phyloP scores from a whole-genome alignment of 2,329 filamentous ascomycete species.

The Botrytis medusae region DNA sequence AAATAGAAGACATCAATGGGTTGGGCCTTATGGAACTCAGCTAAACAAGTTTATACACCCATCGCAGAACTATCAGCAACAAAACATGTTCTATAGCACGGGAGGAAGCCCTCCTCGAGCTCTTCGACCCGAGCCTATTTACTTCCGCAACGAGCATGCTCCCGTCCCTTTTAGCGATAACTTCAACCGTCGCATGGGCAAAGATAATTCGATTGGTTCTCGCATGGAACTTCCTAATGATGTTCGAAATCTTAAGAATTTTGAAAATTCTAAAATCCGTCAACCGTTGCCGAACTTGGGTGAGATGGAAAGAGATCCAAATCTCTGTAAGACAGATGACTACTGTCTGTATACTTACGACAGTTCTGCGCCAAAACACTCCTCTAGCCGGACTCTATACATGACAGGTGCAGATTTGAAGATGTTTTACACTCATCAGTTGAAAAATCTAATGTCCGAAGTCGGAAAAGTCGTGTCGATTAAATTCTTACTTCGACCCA shows the following conservation, averaged over 20 bases:
- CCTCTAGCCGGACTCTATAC: constrained; percentile 24
- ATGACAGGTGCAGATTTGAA: constrained; percentile 22
- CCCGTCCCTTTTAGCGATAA: not conserved
- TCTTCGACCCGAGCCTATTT: constrained; percentile 16
- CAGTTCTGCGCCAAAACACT: not conserved
- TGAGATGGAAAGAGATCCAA: constrained; percentile 13
- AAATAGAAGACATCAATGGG: not conserved
- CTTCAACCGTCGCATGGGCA: not conserved
- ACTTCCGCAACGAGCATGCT: constrained; percentile 20
- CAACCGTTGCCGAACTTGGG: not conserved
- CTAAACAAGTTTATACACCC: not conserved
- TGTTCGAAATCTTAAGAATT: not conserved
- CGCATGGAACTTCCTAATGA: constrained; percentile 18
- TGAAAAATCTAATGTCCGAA: constrained; percentile 29
- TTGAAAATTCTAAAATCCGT: not conserved
- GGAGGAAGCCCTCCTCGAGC: constrained; percentile 7
- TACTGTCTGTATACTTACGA: not conserved
- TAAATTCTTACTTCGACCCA: constrained; percentile 21
- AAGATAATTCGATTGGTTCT: not conserved
- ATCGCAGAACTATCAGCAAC: not conserved
- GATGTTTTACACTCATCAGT: constrained; percentile 26
- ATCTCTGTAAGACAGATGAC: not conserved
- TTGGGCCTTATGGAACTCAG: not conserved
- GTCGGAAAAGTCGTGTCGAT: constrained; percentile 33
- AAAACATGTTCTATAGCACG: not conserved